Conservation (phyloP, 805 yeast species). For the Trichomonascus vanleenenianus region DNA sequence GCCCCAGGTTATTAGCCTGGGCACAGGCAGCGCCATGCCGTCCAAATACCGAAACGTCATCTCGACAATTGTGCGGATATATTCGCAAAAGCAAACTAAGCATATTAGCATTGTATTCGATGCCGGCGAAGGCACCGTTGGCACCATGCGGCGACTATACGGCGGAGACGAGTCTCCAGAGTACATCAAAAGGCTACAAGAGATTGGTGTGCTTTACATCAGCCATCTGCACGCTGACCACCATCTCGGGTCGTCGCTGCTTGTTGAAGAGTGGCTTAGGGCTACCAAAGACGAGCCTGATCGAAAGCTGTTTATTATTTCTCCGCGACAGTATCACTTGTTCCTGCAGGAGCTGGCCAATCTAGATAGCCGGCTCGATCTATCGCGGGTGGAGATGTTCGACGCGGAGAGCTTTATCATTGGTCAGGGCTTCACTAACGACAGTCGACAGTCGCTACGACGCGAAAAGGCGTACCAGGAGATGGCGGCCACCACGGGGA, state of each 20-base stretch:
- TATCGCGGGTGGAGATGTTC: constrained; percentile 41
- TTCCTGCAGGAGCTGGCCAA: constrained; percentile 65
- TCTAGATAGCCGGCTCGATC: constrained; percentile 34
- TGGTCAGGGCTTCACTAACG: constrained; percentile 26
- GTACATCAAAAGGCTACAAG: constrained; percentile 40
- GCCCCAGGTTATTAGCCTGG: constrained; percentile 62
- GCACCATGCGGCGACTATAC: constrained; percentile 56
- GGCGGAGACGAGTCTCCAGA: constrained; percentile 43
- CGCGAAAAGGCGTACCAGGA: not conserved
- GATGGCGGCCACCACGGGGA: constrained; percentile 1
- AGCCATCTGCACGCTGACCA: constrained; percentile 98
- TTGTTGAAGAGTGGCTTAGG: constrained; percentile 57
- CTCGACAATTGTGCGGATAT: constrained; percentile 68
- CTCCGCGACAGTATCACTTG: constrained; percentile 66
- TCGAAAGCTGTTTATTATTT: constrained; percentile 44
- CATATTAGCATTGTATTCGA: constrained; percentile 51
- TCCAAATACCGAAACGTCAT: constrained; percentile 78
- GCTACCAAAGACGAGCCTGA: constrained; percentile 11
- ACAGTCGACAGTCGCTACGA: not conserved
- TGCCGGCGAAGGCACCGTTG: constrained; percentile 93
- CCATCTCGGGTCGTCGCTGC: constrained; percentile 72
- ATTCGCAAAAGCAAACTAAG: constrained; percentile 26
- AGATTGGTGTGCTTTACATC: constrained; percentile 57
- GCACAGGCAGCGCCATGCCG: constrained; percentile 92
- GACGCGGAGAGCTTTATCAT: constrained; percentile 53